Conservation (phyloP, 768 basidiomycete species). For the Mycena kentingensis region DNA sequence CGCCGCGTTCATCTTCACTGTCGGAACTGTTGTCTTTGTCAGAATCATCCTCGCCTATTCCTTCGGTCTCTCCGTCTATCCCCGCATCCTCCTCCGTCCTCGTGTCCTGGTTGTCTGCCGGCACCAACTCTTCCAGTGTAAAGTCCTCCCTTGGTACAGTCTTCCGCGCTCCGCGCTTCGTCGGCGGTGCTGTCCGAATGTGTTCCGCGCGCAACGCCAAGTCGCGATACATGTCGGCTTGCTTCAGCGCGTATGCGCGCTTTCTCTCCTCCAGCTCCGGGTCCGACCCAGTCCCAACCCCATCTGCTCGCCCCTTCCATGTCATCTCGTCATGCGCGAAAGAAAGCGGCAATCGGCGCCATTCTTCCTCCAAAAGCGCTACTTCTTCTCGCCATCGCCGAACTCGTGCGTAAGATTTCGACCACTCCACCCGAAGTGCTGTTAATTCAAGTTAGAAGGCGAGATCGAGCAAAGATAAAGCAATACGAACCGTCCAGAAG, state of each 20-base stretch:
- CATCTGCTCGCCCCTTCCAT: slow-evolving; percentile 2
- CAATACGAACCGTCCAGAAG: neutral
- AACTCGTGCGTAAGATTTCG: neutral
- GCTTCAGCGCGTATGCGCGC: neutral
- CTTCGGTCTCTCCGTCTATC: too few relatives aligned
- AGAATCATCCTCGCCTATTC: too few relatives aligned
- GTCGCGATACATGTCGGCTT: neutral
- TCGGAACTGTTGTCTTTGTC: too few relatives aligned
- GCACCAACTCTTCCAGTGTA: too few relatives aligned
- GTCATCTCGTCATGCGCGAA: neutral
- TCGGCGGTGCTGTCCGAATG: neutral
- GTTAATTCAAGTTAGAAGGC: neutral
- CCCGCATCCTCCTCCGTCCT: too few relatives aligned
- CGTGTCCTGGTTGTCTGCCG: too few relatives aligned
- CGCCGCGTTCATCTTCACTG: too few relatives aligned
- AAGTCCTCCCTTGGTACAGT: too few relatives aligned
- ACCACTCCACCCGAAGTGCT: slow-evolving; percentile 18
- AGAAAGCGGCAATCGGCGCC: neutral
- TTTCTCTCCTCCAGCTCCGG: neutral
- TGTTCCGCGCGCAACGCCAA: neutral
- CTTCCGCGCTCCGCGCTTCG: too few relatives aligned
- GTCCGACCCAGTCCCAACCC: neutral
- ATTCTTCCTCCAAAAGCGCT: slow-evolving; percentile 5
- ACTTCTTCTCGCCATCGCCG: slow-evolving; percentile 16
- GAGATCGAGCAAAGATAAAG: neutral